Evolutionary conservation across 1,284 basidiomycete species (phyloP), one percentile per base, ranked within the genome.

Genomic region (Cutaneotrichosporon spelunceum): DNA sequence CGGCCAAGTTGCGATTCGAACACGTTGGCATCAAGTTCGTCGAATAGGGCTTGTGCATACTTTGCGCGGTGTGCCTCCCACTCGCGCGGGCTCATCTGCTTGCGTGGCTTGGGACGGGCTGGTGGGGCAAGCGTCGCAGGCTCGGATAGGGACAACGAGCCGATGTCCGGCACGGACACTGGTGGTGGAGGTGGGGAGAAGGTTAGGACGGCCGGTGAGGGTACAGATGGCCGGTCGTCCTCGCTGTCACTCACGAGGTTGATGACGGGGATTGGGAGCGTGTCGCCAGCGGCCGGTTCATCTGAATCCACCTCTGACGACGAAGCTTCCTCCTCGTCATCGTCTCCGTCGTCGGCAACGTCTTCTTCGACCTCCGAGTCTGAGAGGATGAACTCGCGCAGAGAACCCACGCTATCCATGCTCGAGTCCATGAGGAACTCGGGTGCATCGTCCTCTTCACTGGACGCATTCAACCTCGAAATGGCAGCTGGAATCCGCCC

Each of bases 11-110:
- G 69, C 0, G 54, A 34, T 4, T 74, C 74, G 55, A 79, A 79
- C 0, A 77, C 75, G 48, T 53, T 64, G 45, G 55, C 50, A 59
- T 79, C 74, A 8, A 79, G 68, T 39, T 78, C 76, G 9, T 66
- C 66, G 53, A 79, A 77, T 10, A 77, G 64, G 21, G 64, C 48
- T n/a, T 67, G 61, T 1, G 76, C 77, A 14, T 53, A 53, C 27
- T 42, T 42, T 21, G 19, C 33, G 9, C 57, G 33, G 27, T 50
- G 49, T 8, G 34, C 36, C 14, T 26, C 49, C 57, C 57, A 58
- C 30, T 52, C 34, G 5, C 33, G 47, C 13, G 60, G 65, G 75
- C 75, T 77, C 49, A 62, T 55, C 34, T 63, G 62, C 56, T 66
- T 69, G 36, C 58, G 56, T 21, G 34, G 52, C 33, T 53, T 36